Evolutionary conservation across 202 grass and related monocot species (phyloP), one percentile per base, ranked within the genome.

Genomic region (Alloteropsis angusta): DNA sequence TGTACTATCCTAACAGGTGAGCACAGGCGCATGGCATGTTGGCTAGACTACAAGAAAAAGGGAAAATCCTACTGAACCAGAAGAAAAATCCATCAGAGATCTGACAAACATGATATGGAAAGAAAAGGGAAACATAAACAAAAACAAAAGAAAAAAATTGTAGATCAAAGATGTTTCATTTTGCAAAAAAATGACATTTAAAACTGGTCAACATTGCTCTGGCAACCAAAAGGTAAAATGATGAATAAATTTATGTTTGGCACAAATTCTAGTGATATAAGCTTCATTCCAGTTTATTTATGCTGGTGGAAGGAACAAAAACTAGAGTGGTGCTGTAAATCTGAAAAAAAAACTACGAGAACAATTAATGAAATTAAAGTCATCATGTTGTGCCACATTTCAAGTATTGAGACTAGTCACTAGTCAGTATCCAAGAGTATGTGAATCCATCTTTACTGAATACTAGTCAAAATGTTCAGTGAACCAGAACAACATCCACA

Each of bases 401-500:
- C 26, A 72, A 68, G 66, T 71, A 80, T 60, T 36, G 12, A 85
- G 52, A 85, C 18, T 78, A 42, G 38, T 43, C 15, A 36, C 18
- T 78, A 42, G 38, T 43, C 15, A 36, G 44, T 32, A 47, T 72
- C 53, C 38, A 69, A 50, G 28, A 71, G 49, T 76, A 76, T 71
- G 75, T 83, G 74, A 72, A 77, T 76, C 36, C 72, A 68, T 54
- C 78, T 81, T 85, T 85, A 70, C 72, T 16, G 6, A 35, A 70
- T 69, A 64, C 12, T 82, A 81, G 43, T 53, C 17, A 84, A 68
- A 81, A 82, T n/a, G 63, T 58, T 77, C 7, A 68, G 21, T 62
- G 74, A 78, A 46, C 80, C 52, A 35, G 60, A 73, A 87, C 80
- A 82, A 84, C 84, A 87, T 63, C 60, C 61, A 82, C 48, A 60